Conservation (phyloP, 129 eudicot species). For the Silybum marianum region DNA sequence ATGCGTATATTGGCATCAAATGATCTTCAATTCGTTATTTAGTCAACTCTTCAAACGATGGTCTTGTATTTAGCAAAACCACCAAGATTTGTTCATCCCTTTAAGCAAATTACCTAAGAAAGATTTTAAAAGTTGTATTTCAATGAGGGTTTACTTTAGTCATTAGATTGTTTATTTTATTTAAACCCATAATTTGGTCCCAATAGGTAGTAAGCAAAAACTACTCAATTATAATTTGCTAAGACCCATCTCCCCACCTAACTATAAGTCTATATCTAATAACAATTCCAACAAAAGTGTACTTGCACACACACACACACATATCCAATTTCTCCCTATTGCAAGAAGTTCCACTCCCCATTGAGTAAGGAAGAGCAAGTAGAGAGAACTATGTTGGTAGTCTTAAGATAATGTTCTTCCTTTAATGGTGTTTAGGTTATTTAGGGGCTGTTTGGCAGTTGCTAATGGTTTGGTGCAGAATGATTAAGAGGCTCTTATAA, state of each 20-base stretch:
- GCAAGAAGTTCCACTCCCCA: too few species aligned
- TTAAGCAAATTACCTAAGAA: not conserved
- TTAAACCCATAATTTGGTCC: not conserved
- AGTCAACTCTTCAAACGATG: not conserved
- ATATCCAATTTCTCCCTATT: not conserved
- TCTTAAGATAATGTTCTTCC: not conserved
- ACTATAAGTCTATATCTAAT: not conserved
- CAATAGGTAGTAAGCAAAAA: not conserved
- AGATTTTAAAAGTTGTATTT: not conserved
- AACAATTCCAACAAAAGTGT: not conserved
- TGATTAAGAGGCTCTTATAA: too few species aligned
- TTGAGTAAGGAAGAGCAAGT: too few species aligned
- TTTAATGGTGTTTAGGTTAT: not conserved
- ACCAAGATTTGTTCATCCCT: not conserved
- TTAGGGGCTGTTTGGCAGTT: too few species aligned
- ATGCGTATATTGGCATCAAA: not conserved
- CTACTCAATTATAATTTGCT: not conserved
- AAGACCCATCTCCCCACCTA: not conserved
- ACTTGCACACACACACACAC: not conserved
- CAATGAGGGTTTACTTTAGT: not conserved
- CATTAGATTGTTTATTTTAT: not conserved
- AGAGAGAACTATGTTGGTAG: not conserved
- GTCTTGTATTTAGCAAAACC: not conserved
- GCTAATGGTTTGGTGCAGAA: too few species aligned
- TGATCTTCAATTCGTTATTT: not conserved